phyloP scores from a whole-genome alignment of 2,329 filamentous ascomycete species.

The Penicillium sp. region DNA sequence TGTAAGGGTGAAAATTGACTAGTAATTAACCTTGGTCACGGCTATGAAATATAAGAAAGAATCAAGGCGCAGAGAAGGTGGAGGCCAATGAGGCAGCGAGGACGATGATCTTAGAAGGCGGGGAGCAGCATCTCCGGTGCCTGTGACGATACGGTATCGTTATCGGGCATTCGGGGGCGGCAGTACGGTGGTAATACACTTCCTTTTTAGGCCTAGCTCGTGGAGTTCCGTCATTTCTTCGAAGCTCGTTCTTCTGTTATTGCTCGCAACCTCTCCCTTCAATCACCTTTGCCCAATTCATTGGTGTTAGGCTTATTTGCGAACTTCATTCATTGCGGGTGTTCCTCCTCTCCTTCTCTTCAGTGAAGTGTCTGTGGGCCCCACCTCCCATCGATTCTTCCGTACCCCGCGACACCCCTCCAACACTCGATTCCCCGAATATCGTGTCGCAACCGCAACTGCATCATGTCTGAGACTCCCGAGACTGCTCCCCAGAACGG shows the following conservation, averaged over 20 bases:
- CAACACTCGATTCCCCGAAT: neutral
- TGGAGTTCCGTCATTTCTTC: neutral
- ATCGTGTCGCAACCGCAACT: neutral
- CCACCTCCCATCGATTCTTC: neutral
- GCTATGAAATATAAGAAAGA: neutral
- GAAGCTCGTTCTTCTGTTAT: neutral
- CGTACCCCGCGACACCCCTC: neutral
- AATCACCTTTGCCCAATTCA: neutral
- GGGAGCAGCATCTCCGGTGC: slow-evolving; percentile 17
- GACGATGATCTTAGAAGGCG: slow-evolving; percentile 30
- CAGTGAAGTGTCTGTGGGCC: neutral
- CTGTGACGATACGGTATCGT: slow-evolving; percentile 32
- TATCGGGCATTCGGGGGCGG: neutral
- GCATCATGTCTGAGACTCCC: slow-evolving; percentile 20
- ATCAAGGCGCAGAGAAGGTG: neutral
- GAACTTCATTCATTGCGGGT: neutral
- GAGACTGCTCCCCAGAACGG: slow-evolving; percentile 27
- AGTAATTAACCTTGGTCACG: neutral
- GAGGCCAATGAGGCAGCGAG: slow-evolving; percentile 12
- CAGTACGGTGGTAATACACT: neutral
- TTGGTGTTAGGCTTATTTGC: neutral
- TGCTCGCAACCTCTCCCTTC: neutral
- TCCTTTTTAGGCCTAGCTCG: neutral
- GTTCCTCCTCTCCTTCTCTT: neutral
- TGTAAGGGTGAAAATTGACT: neutral